phyloP scores from a whole-genome alignment of 148 eudicot genomes.

The Selenicereus undatus region DNA sequence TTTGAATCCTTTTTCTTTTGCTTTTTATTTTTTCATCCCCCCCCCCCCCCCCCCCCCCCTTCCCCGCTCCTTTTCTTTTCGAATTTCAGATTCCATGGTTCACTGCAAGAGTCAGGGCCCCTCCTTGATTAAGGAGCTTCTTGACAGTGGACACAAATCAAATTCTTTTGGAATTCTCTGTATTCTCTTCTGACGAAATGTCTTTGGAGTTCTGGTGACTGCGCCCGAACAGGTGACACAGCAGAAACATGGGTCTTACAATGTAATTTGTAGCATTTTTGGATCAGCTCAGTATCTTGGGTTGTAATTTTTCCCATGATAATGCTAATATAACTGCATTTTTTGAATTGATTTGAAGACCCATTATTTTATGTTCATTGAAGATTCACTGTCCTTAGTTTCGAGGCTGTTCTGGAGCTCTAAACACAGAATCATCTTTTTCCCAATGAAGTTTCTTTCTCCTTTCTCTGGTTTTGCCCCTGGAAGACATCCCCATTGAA shows the following conservation, averaged over 20 bases:
- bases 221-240: conserved; percentile 12
- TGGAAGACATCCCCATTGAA: no score
- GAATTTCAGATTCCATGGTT: conserved; percentile 12
- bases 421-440: no score
- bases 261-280: conserved; percentile 26
- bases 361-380: no score
- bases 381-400: no score
- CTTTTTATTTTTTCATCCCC: not conserved
- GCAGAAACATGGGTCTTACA: conserved; percentile 19
- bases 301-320: conserved; percentile 3
- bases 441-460: no score
- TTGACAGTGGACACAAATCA: conserved; percentile 17
- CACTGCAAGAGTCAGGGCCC: conserved; percentile 15
- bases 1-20: conserved; percentile 34
- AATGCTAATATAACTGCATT: conserved; percentile 2
- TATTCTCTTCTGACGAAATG: conserved; percentile 17
- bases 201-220: conserved; percentile 5
- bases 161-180: conserved; percentile 13
- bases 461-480: no score
- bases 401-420: no score
- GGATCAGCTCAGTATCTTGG: not conserved
- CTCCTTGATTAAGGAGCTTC: conserved; percentile 33
- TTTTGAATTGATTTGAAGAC: not conserved
- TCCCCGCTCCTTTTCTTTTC: not conserved
- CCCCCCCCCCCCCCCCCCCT: not conserved